Evolutionary conservation across 345 rosid species (phyloP).

Genomic region (Rhodomyrtus tomentosa): DNA sequence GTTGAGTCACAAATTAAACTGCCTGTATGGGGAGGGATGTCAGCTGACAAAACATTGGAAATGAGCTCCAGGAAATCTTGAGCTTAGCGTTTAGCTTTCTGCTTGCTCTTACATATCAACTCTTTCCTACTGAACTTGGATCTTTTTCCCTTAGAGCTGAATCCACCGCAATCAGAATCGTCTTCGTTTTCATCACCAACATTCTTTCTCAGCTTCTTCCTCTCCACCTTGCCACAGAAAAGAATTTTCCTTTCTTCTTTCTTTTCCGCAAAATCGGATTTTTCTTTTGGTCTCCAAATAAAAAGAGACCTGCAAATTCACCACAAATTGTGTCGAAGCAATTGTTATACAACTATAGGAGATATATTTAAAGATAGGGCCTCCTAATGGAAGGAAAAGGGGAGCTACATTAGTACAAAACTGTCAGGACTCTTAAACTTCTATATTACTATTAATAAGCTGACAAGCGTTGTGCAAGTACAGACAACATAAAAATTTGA

Average conservation of each 20-base stretch:
- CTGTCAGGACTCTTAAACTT: not conserved
- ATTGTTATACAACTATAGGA: not conserved
- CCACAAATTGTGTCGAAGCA: not conserved
- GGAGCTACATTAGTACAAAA: not conserved
- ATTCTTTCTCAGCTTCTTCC: constrained; percentile 43
- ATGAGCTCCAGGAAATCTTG: not conserved
- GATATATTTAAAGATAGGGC: not conserved
- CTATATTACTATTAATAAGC: not conserved
- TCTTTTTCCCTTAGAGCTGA: constrained; percentile 41
- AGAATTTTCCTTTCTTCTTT: constrained; percentile 49
- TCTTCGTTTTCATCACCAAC: constrained; percentile 28
- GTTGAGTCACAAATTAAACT: not conserved
- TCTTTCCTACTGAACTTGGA: constrained; percentile 16
- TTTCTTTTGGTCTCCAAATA: constrained; percentile 80
- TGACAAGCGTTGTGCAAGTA: not conserved
- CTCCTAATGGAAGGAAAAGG: not conserved
- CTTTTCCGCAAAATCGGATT: constrained; percentile 31
- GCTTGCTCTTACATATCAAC: constrained; percentile 4
- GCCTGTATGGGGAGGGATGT: not conserved
- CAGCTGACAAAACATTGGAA: not conserved
- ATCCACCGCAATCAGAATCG: constrained; percentile 44
- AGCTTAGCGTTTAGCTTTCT: not conserved
- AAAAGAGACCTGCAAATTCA: constrained; percentile 64
- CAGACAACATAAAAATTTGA: not conserved
- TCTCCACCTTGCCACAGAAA: constrained; percentile 32